A percentile compares a stretch with the other conserved stretches of the same genome.
Conservation (phyloP, 2,329 filamentous ascomycete genomes). For the Ophiostoma ips region DNA sequence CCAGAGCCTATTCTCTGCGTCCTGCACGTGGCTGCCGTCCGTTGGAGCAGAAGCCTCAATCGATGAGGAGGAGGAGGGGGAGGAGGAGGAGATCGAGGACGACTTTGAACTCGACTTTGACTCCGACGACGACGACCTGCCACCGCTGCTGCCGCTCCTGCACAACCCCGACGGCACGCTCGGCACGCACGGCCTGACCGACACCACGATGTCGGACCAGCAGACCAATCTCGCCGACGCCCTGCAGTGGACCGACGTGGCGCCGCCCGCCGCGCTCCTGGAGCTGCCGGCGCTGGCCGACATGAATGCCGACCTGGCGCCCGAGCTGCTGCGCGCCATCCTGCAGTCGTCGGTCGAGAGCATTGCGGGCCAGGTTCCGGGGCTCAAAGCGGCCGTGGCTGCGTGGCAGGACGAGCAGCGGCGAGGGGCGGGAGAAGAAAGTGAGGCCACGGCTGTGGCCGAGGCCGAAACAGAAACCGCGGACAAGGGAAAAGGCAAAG, state of each 20-base stretch:
- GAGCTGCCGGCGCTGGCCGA: slow-evolving; percentile 20
- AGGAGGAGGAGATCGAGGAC: too few species aligned
- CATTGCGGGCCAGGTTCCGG: slow-evolving; percentile 24
- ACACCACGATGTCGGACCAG: background rate
- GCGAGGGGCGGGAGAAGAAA: background rate
- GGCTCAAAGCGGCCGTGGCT: background rate
- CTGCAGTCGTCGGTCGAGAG: slow-evolving; percentile 31
- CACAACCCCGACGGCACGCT: background rate
- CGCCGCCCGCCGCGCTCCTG: slow-evolving; percentile 29
- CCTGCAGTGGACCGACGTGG: slow-evolving; percentile 29
- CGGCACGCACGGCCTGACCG: background rate
- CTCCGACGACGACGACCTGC: slow-evolving; percentile 16
- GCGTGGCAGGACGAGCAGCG: background rate
- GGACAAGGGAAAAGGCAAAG: background rate
- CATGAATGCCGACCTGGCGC: slow-evolving; percentile 17
- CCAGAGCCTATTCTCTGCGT: too few species aligned
- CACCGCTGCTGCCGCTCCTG: background rate
- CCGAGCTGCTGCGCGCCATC: slow-evolving; percentile 19
- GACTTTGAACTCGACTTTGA: background rate
- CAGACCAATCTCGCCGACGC: background rate
- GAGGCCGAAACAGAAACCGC: background rate
- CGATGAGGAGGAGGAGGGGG: too few species aligned
- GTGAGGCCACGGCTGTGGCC: background rate
- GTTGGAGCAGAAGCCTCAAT: too few species aligned
- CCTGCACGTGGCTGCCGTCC: too few species aligned